These are phyloP conservation scores for Postia placenta DNA, from an alignment of 768 basidiomycete genomes.

Conservation along the genomic window DNA sequence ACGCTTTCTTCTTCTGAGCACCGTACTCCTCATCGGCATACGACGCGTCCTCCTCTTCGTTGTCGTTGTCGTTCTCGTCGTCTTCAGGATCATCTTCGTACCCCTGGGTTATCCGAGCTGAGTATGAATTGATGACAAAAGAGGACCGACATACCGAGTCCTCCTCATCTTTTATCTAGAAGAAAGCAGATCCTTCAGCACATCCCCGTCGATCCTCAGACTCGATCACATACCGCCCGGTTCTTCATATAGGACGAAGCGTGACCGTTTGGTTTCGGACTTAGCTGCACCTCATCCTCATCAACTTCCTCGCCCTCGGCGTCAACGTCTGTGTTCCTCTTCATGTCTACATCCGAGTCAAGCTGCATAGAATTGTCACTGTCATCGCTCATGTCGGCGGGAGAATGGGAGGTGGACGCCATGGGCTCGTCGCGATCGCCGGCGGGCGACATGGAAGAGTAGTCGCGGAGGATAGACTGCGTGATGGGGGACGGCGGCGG, in stretches of 20 bases:
- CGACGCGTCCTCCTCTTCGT: constrained; percentile 66
- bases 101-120: constrained; percentile 34
- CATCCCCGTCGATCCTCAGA: neutral
- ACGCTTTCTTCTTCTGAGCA: constrained; percentile 55
- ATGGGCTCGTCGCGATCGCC: constrained; percentile 19
- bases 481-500: constrained; percentile 8
- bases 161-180: constrained; percentile 28
- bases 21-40: constrained; percentile 75
- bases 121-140: constrained; percentile 12
- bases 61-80: constrained; percentile 47
- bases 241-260: constrained; percentile 29
- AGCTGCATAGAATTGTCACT: constrained; percentile 60
- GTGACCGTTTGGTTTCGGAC: constrained; percentile 31
- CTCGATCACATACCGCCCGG: constrained; percentile 24
- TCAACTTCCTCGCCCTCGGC: constrained; percentile 60
- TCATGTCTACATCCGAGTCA: constrained; percentile 48
- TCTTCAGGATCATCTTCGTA: constrained; percentile 42
- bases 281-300: constrained; percentile 46
- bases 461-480: constrained; percentile 6
- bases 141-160: constrained; percentile 44
- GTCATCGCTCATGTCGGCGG: constrained; percentile 32
- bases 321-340: constrained; percentile 31
- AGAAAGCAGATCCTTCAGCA: neutral
- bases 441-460: constrained; percentile 15
- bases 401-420: constrained; percentile 19